Percentiles rank a stretch among this genome's conserved stretches.
Conservation (phyloP, 2,329 filamentous ascomycete genomes). For the Emmonsia crescens region DNA sequence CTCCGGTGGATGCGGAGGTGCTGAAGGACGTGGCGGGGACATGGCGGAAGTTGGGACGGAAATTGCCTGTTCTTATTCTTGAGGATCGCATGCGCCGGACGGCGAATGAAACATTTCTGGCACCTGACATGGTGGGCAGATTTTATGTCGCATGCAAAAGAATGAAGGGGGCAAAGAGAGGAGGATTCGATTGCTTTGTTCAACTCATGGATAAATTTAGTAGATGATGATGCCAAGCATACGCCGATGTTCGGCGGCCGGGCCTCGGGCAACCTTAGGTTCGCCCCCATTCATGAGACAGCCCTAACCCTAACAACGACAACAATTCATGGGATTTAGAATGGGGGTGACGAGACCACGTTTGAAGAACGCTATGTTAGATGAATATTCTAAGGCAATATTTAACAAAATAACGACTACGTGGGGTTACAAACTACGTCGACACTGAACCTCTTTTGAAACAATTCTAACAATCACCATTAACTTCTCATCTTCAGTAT, state of each 20-base stretch:
- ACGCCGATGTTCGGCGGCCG: background rate
- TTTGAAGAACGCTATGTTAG: no score
- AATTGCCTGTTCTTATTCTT: background rate
- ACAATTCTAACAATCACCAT: no score
- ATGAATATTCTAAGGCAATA: no score
- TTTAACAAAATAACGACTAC: background rate
- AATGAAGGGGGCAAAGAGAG: background rate
- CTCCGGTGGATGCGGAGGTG: background rate
- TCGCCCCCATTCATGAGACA: background rate
- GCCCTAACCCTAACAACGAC: background rate
- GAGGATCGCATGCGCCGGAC: constrained; percentile 4
- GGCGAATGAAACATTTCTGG: constrained; percentile 8
- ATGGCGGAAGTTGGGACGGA: constrained; percentile 1
- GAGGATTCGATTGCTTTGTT: background rate
- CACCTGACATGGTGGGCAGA: constrained; percentile 7
- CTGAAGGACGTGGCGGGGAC: constrained; percentile 1
- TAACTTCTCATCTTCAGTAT: no score
- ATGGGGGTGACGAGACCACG: background rate
- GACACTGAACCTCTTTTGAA: no score
- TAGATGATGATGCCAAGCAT: background rate
- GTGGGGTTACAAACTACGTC: background rate
- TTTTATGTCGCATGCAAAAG: background rate
- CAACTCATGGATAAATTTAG: background rate
- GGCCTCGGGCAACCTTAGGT: background rate
- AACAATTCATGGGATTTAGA: background rate